These are phyloP conservation scores for Quercus mongolica DNA, from an alignment of 306 rosid genomes.

Conservation along the genomic window DNA sequence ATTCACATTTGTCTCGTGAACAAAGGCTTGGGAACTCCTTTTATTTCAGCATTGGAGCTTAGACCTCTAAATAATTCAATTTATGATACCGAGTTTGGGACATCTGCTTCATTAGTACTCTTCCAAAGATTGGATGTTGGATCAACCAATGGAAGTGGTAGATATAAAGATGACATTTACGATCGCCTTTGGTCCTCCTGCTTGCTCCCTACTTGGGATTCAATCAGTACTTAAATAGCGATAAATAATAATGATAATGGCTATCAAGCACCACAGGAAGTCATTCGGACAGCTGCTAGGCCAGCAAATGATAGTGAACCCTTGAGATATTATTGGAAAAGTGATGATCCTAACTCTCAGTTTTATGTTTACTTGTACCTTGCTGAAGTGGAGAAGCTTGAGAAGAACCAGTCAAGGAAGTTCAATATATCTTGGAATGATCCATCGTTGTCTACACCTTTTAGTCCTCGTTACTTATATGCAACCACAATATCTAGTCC, in stretches of 20 bases:
- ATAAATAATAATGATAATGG: constrained; percentile 41
- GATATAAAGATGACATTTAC: constrained; percentile 55
- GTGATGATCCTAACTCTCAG: constrained; percentile 26
- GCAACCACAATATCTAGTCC: constrained; percentile 34
- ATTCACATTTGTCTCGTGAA: constrained; percentile 54
- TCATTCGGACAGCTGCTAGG: constrained; percentile 45
- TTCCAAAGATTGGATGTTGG: constrained; percentile 49
- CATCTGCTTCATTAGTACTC: constrained; percentile 46
- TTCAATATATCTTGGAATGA: constrained; percentile 61
- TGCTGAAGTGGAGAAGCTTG: constrained; percentile 51
- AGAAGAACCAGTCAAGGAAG: constrained; percentile 44
- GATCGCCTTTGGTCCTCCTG: constrained; percentile 54
- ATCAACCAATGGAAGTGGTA: constrained; percentile 38
- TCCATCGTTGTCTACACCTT: constrained; percentile 35
- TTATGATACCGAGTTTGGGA: constrained; percentile 46
- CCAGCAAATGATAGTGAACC: constrained; percentile 34
- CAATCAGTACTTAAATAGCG: constrained; percentile 27
- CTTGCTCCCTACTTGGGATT: constrained; percentile 39
- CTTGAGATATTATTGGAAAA: constrained; percentile 49
- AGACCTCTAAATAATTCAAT: constrained; percentile 51
- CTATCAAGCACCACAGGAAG: constrained; percentile 48
- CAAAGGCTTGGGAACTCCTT: constrained; percentile 63
- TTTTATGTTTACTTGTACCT: constrained; percentile 52
- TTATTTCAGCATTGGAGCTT: constrained; percentile 65
- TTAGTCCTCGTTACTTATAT: constrained; percentile 34